A percentile compares a stretch with the other conserved stretches of the same genome.
These are phyloP conservation scores for Pythium brassicae DNA, from an alignment of 352 stramenopile species.

Conservation along the genomic window DNA sequence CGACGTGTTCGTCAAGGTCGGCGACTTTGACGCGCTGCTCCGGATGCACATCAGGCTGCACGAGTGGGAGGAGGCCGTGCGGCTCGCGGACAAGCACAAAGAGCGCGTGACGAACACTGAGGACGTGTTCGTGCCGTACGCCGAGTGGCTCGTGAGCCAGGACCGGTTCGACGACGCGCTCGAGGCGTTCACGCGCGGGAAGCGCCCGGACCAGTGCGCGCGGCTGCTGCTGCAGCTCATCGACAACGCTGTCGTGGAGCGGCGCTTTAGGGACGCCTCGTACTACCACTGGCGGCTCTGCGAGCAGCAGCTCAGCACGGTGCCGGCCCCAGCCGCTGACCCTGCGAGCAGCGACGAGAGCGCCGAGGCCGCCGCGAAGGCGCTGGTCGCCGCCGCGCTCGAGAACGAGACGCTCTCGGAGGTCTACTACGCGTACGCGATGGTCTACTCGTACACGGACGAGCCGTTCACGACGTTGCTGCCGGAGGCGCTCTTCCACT, in stretches of 20 bases:
- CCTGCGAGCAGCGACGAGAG: constrained; percentile 17
- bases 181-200: constrained; percentile 83
- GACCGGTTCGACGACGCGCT: constrained; percentile 93
- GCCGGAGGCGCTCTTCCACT: constrained; percentile 91
- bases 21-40: constrained; percentile 82
- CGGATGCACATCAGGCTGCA: constrained; percentile 88
- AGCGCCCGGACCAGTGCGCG: constrained; percentile 78
- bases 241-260: constrained; percentile 83
- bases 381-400: constrained; percentile 30
- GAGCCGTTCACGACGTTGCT: constrained; percentile 93
- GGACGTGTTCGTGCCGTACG: constrained; percentile 91
- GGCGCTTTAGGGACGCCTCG: constrained; percentile 85
- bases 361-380: constrained; percentile 8
- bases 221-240: constrained; percentile 87
- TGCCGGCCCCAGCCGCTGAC: constrained; percentile 18
- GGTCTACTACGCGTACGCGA: constrained; percentile 92
- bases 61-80: constrained; percentile 92
- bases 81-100: constrained; percentile 79
- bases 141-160: constrained; percentile 88
- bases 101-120: constrained; percentile 81
- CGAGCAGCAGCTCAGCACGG: constrained; percentile 68
- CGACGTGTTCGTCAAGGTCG: constrained; percentile 79
- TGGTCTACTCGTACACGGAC: constrained; percentile 91
- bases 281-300: constrained; percentile 93
- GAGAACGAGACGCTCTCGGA: constrained; percentile 81